phyloP scores from a whole-genome alignment of 176 grass and related monocot species.

The Phragmites australis region DNA sequence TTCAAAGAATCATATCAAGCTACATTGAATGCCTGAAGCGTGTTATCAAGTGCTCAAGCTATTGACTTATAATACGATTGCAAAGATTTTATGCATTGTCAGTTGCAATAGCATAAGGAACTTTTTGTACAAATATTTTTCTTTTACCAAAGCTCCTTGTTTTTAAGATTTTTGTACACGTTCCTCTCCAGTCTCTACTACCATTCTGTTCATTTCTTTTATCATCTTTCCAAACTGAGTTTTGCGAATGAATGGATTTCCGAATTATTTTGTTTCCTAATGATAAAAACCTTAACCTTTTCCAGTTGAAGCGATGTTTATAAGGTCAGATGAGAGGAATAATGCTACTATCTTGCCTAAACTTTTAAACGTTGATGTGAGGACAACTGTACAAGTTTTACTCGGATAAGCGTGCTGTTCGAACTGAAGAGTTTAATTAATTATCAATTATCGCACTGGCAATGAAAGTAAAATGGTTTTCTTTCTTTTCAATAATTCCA shows the following conservation, averaged over 20 bases:
- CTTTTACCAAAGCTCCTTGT: background rate
- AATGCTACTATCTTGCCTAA: background rate
- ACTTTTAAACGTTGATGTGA: background rate
- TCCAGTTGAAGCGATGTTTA: background rate
- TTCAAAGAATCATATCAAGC: background rate
- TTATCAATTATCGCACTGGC: background rate
- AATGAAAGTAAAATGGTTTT: background rate
- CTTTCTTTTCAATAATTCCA: slow-evolving; percentile 30
- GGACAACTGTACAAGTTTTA: background rate
- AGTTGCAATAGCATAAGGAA: no score
- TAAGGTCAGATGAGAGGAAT: slow-evolving; percentile 3
- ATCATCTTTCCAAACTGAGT: no score
- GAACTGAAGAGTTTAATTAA: background rate
- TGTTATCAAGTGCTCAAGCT: background rate
- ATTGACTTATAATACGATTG: background rate
- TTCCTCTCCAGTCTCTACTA: no score
- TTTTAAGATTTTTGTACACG: background rate
- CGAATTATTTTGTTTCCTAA: no score
- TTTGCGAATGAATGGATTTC: no score
- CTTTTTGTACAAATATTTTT: background rate
- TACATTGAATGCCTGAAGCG: background rate
- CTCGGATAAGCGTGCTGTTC: background rate
- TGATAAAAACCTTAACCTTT: background rate
- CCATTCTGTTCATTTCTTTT: no score
- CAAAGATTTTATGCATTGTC: background rate